Base-by-base conservation (phyloP, 1,284 basidiomycete species). In the Prillingera fragicola region DNA sequence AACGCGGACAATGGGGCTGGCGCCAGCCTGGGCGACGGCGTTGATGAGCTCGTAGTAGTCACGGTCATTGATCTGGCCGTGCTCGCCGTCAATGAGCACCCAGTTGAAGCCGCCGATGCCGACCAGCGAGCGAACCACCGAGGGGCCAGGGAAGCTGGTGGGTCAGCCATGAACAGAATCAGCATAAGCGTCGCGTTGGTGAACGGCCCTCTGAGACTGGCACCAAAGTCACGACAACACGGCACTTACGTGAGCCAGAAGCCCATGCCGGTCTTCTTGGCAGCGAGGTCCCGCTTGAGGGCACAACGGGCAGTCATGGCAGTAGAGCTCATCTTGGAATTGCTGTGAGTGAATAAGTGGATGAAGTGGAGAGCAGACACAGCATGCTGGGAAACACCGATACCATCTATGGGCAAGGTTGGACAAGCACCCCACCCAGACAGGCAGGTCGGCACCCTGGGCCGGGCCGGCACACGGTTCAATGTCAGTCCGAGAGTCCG, bases 261-360 rank as follows among this genome's bases (percentile, higher is more conserved):
- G 6, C 83, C 82, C 50, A 84, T 80, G 3, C 82, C 81, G n/a
- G 79, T 73, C 50, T 74, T 75, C 43, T 74, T 71, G 1, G 73
- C 63, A 42, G 72, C 74, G 56, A 82, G 74, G 4, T 74, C 71
- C 38, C 72, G 72, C 38, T 77, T 62, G 25, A 81, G 75, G 33
- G 8, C n/a, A 28, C n/a, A n/a, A n/a, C n/a, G n/a, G n/a, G n/a
- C n/a, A n/a, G n/a, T n/a, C n/a, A n/a, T n/a, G n/a, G n/a, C n/a
- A n/a, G n/a, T n/a, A n/a, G n/a, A n/a, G n/a, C n/a, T n/a, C n/a
- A n/a, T n/a, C n/a, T n/a, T n/a, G n/a, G n/a, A n/a, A n/a, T n/a
- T n/a, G n/a, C n/a, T n/a, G n/a, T n/a, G n/a, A n/a, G n/a, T n/a
- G n/a, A n/a, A n/a, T n/a, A n/a, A n/a, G n/a, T n/a, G n/a, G n/a